Evolutionary conservation across 1,139 yeast species (phyloP).

Genomic region (Suhomyces yuchorum): DNA sequence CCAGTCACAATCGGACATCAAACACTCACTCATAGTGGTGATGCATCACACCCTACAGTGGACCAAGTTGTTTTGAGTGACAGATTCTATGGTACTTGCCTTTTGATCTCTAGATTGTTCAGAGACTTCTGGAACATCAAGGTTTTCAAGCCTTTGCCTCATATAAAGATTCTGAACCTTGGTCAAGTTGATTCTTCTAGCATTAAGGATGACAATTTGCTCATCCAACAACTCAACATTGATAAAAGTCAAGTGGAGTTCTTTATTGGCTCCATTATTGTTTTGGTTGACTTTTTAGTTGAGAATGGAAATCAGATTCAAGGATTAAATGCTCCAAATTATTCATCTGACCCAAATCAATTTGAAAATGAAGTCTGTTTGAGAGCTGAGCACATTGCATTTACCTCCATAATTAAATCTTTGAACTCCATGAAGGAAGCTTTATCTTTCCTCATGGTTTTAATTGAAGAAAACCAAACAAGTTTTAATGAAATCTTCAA

Average conservation of each 20-base stretch:
- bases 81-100: constrained; percentile 87
- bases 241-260: constrained; percentile 61
- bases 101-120: constrained; percentile 75
- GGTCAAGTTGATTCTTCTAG: constrained; percentile 41
- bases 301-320: constrained; percentile 64
- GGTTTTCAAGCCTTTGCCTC: constrained; percentile 56
- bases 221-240: constrained; percentile 50
- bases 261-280: constrained; percentile 65
- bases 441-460: constrained; percentile 77
- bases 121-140: constrained; percentile 76
- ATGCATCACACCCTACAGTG: constrained; percentile 41
- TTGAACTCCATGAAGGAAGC: constrained; percentile 86
- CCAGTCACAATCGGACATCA: constrained; percentile 15
- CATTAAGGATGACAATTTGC: constrained; percentile 48
- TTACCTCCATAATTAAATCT: constrained; percentile 74
- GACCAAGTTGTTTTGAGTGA: constrained; percentile 87
- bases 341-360: constrained; percentile 50
- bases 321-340: constrained; percentile 56
- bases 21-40: constrained; percentile 9
- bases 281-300: constrained; percentile 58
- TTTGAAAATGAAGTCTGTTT: constrained; percentile 66
- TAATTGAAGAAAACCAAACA: constrained; percentile 66
- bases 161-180: constrained; percentile 39
- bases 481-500: constrained; percentile 65
- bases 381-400: constrained; percentile 91